Conservation (phyloP, 2,329 filamentous ascomycete species). For the Claviceps pazoutovae region DNA sequence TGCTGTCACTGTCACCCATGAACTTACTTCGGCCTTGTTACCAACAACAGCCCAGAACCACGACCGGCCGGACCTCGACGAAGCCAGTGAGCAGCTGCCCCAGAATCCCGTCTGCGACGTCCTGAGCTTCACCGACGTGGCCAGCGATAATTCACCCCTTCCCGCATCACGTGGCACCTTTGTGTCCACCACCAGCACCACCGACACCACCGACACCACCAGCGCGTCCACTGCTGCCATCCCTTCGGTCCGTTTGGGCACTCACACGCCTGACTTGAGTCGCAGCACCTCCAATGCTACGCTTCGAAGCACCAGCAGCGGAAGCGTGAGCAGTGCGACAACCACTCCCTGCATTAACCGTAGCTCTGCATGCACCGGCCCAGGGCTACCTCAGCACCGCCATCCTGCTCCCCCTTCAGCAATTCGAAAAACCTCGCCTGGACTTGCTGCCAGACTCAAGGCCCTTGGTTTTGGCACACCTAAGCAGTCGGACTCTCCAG, state of each 20-base stretch:
- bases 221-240: not conserved
- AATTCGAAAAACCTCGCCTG: conserved; percentile 46
- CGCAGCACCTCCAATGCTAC: conserved; percentile 4
- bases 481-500: conserved; percentile 20
- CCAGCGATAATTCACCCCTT: conserved; percentile 14
- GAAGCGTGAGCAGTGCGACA: conserved; percentile 1
- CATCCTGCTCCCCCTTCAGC: conserved; percentile 15
- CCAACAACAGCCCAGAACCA: not conserved
- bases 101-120: conserved; percentile 10
- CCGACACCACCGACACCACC: not conserved
- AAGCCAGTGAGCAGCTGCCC: not conserved
- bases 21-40: not conserved
- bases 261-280: conserved; percentile 5
- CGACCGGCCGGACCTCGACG: not conserved
- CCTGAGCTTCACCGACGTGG: conserved; percentile 17
- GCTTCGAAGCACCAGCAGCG: conserved; percentile 2
- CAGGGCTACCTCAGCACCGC: conserved; percentile 9
- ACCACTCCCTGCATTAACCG: conserved; percentile 2
- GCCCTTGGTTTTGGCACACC: conserved; percentile 45
- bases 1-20: not conserved
- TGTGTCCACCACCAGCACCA: conserved; percentile 9
- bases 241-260: not conserved
- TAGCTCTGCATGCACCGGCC: conserved; percentile 8
- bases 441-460: conserved; percentile 50
- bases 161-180: conserved; percentile 16